Conservation (phyloP, 305 asterid species). For the Fraxinus angustifolia region DNA sequence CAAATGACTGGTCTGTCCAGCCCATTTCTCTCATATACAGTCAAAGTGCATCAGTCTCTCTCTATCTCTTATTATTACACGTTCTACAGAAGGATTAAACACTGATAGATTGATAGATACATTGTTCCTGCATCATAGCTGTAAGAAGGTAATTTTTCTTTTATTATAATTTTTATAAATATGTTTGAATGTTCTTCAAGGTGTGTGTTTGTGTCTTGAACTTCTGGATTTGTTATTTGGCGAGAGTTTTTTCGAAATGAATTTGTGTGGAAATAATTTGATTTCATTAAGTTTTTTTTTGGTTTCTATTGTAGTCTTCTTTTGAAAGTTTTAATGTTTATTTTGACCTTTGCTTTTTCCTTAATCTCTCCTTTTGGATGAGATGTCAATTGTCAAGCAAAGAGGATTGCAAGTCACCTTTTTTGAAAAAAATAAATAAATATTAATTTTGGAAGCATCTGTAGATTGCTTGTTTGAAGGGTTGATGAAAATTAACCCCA, state of each 20-base stretch:
- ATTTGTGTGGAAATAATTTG: slow-evolving; percentile 17
- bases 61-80: neutral
- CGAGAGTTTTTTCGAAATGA: neutral
- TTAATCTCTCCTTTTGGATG: slow-evolving; percentile 41
- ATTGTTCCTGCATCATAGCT: neutral
- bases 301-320: slow-evolving; percentile 22
- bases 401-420: slow-evolving; percentile 44
- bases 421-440: slow-evolving; percentile 9
- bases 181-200: neutral
- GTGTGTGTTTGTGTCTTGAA: neutral
- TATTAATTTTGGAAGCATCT: slow-evolving; percentile 30
- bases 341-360: slow-evolving; percentile 36
- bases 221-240: slow-evolving; percentile 15
- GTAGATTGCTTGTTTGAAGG: slow-evolving; percentile 28
- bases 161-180: neutral
- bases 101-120: neutral
- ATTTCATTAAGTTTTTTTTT: neutral
- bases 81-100: slow-evolving; percentile 13
- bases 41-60: neutral
- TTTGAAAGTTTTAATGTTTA: slow-evolving; percentile 32
- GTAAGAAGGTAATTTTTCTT: neutral
- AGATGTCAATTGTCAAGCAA: slow-evolving; percentile 49
- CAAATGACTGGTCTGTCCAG: slow-evolving; percentile 35
- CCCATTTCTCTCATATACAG: neutral
- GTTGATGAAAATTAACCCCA: neutral